phyloP scores from a whole-genome alignment of 106 monocot genomes.

The Agapanthus africanus region DNA sequence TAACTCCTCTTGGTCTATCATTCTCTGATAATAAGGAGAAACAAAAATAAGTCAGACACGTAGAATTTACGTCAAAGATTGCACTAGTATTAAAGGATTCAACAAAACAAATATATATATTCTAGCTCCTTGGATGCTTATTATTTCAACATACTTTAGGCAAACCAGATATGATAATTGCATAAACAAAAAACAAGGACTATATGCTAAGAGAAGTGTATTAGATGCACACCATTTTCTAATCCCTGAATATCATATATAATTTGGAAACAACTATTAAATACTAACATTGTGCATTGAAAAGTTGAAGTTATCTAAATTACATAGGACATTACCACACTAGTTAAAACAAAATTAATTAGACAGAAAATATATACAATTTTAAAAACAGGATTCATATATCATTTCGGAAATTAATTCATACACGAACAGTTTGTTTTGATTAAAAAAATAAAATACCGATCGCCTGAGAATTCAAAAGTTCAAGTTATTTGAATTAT shows the following conservation, averaged over 20 bases:
- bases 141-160: background rate
- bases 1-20: conserved; percentile 91
- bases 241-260: background rate
- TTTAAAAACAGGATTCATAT: no score
- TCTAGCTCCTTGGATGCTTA: background rate
- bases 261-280: background rate
- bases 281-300: no score
- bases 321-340: no score
- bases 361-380: no score
- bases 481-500: background rate
- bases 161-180: background rate
- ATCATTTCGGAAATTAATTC: no score
- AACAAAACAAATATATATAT: background rate
- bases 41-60: background rate
- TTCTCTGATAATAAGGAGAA: conserved; percentile 37
- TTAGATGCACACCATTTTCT: background rate
- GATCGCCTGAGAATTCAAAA: background rate
- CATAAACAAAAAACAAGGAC: background rate
- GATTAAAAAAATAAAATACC: no score
- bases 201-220: background rate
- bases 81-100: background rate
- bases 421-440: no score
- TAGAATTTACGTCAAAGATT: background rate
- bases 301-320: no score
- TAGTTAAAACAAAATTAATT: no score